phyloP scores from a whole-genome alignment of 2,329 filamentous ascomycete species.

The Claviceps africana region DNA sequence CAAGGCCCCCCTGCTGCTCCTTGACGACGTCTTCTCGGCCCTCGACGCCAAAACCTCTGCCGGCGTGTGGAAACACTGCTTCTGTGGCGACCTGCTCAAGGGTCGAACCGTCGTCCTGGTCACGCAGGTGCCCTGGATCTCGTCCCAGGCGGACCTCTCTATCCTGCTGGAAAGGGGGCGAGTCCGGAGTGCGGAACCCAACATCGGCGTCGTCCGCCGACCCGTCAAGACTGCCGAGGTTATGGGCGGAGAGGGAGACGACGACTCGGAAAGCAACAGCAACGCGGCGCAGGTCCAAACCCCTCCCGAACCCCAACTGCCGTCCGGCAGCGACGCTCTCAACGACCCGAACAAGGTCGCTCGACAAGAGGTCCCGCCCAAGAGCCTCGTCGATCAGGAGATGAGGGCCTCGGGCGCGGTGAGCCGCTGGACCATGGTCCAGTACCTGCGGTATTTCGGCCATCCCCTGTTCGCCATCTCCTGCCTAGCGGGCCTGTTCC shows the following conservation, averaged over 20 bases:
- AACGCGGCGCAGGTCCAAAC: slow-evolving; percentile 12
- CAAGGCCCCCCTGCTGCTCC: slow-evolving; percentile 36
- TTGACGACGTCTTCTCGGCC: slow-evolving; percentile 47
- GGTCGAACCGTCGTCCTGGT: slow-evolving; percentile 43
- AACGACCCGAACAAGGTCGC: slow-evolving; percentile 19
- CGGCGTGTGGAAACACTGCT: slow-evolving; percentile 41
- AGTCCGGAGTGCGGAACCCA: slow-evolving; percentile 26
- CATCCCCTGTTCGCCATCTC: slow-evolving; percentile 27
- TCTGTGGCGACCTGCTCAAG: slow-evolving; percentile 39
- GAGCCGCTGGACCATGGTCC: slow-evolving; percentile 31
- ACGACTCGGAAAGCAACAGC: slow-evolving; percentile 9
- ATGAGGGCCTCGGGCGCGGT: slow-evolving; percentile 31
- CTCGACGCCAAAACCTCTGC: slow-evolving; percentile 45
- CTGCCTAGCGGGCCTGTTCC: slow-evolving; percentile 25
- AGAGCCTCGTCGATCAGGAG: slow-evolving; percentile 33
- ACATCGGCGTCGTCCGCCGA: slow-evolving; percentile 30
- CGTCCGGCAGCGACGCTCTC: slow-evolving; percentile 15
- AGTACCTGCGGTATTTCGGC: slow-evolving; percentile 39
- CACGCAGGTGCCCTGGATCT: slow-evolving; percentile 40
- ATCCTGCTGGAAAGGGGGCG: slow-evolving; percentile 32
- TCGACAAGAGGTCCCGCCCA: slow-evolving; percentile 20
- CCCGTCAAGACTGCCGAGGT: slow-evolving; percentile 29
- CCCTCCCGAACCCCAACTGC: slow-evolving; percentile 15
- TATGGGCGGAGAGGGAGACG: slow-evolving; percentile 20
- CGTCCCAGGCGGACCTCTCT: slow-evolving; percentile 34